phyloP scores from a whole-genome alignment of 208 protist species.

The Phytomonas sp. region DNA sequence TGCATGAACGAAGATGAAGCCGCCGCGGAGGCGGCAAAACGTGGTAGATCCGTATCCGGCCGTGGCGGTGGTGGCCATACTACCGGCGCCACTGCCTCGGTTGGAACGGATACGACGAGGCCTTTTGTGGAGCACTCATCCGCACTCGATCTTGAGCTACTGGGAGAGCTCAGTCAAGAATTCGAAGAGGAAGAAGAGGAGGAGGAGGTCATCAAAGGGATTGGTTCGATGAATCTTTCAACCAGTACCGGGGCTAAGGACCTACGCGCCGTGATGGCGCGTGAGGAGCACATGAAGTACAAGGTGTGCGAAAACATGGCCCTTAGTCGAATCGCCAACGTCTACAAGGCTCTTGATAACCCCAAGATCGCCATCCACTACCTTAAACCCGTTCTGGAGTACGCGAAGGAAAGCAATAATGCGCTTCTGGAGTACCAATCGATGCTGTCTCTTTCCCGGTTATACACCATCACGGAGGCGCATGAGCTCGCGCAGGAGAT shows the following conservation, averaged over 20 bases:
- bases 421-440: constrained; percentile 73
- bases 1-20: constrained; percentile 44
- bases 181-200: constrained; percentile 15
- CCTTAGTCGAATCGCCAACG: constrained; percentile 66
- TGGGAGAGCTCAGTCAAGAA: background rate
- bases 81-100: constrained; percentile 9
- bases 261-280: constrained; percentile 34
- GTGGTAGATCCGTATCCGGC: background rate
- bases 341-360: constrained; percentile 69
- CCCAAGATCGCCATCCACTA: constrained; percentile 70
- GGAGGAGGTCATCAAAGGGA: constrained; percentile 19
- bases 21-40: constrained; percentile 14
- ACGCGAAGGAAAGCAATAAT: constrained; percentile 51
- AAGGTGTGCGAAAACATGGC: constrained; percentile 46
- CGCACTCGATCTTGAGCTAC: background rate
- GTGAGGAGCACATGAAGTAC: constrained; percentile 45
- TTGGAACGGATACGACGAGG: background rate
- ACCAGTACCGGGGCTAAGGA: constrained; percentile 21
- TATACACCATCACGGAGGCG: constrained; percentile 45
- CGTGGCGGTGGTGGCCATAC: constrained; percentile 2
- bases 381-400: constrained; percentile 61
- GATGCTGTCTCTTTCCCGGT: constrained; percentile 60
- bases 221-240: constrained; percentile 20
- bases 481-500: constrained; percentile 42
- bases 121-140: background rate